phyloP scores from a whole-genome alignment of 441 rosid genomes.

The Mallotus repandus region DNA sequence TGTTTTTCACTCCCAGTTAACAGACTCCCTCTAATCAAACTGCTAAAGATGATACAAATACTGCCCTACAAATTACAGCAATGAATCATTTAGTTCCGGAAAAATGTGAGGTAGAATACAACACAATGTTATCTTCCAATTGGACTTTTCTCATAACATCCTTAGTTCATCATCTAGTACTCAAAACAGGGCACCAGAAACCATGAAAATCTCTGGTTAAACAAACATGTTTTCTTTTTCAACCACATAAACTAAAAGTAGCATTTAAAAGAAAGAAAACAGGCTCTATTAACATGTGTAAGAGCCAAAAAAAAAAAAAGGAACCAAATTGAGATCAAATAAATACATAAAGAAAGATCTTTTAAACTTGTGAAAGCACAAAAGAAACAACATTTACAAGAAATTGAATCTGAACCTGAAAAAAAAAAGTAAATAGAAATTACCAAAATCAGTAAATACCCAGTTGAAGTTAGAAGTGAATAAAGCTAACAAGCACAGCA shows the following conservation, averaged over 20 bases:
- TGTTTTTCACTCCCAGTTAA: neutral
- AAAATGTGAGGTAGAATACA: neutral
- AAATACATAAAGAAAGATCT: constrained; percentile 8
- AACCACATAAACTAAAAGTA: neutral
- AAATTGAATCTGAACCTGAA: constrained; percentile 22
- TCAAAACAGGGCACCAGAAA: constrained; percentile 4
- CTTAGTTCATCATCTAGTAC: constrained; percentile 1
- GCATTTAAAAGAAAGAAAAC: neutral
- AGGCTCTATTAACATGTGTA: neutral
- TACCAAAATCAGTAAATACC: constrained; percentile 25
- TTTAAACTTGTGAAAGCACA: neutral
- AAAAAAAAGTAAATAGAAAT: constrained; percentile 10
- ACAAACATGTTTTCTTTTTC: neutral
- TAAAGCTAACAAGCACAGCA: neutral
- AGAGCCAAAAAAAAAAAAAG: neutral
- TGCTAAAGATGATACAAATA: constrained; percentile 2
- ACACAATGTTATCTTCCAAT: neutral
- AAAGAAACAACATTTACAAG: constrained; percentile 9
- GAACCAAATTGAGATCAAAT: neutral
- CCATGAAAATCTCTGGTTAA: constrained; percentile 5
- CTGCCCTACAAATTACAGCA: neutral
- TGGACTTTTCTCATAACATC: neutral
- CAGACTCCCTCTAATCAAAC: neutral
- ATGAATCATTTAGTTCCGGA: neutral
- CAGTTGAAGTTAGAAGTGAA: constrained; percentile 20